Percentiles rank a stretch among this genome's conserved stretches.
Conservation (phyloP, 176 grass and related monocot genomes). For the Oryza longistaminata region DNA sequence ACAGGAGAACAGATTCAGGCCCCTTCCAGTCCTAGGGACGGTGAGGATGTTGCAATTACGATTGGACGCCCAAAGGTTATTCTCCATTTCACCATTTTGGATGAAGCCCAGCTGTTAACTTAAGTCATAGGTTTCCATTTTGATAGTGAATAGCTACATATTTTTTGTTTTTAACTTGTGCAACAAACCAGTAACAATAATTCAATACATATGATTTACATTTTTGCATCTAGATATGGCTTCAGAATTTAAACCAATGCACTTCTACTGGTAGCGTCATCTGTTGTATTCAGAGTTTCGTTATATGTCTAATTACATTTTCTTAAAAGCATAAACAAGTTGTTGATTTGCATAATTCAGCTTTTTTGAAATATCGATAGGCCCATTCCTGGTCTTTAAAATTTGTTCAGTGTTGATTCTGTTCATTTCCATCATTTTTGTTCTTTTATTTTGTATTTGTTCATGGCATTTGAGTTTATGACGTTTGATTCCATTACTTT, state of each 20-base stretch:
- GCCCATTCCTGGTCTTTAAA: neutral
- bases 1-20: constrained; percentile 88
- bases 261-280: neutral
- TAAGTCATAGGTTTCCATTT: neutral
- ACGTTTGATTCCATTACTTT: constrained; percentile 21
- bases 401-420: neutral
- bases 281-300: neutral
- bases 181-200: neutral
- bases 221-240: constrained; percentile 13
- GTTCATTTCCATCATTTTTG: neutral
- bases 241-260: constrained; percentile 10
- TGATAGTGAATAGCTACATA: constrained; percentile 15
- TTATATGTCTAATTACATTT: constrained; percentile 11
- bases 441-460: constrained; percentile 11
- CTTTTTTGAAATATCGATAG: neutral
- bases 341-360: constrained; percentile 16
- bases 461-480: constrained; percentile 12
- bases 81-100: constrained; percentile 29
- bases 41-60: constrained; percentile 89
- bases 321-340: neutral
- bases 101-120: neutral
- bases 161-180: neutral
- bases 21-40: constrained; percentile 91
- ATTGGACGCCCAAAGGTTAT: constrained; percentile 73
- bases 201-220: neutral